Evolutionary conservation across 2,329 filamentous ascomycete species (phyloP), one percentile per base, ranked within the genome.

Genomic region (Penicillium decumbens): DNA sequence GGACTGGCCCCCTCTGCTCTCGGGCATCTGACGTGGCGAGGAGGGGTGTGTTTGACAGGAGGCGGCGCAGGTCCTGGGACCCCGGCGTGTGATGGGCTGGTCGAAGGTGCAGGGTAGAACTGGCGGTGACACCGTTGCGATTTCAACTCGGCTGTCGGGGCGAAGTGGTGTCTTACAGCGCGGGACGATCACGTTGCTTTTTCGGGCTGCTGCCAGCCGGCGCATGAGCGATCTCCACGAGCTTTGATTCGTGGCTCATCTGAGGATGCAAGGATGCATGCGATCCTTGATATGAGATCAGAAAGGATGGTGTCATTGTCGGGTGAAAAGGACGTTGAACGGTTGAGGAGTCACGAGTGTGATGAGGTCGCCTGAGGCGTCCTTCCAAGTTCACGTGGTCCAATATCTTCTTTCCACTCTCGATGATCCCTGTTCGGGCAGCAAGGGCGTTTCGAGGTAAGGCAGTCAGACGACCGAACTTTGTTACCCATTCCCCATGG

Each of bases 131-230:
- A 28, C 32, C 24, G 44, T 54, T 49, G 30, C 49, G 45, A 54
- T 51, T 51, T 35, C 37, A 44, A 48, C 44, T 48, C 32, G 39
- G 20, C 18, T 33, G 37, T 50, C 52, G 42, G 49, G 45, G 40
- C 15, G 45, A 49, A 51, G 29, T 30, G 24, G 48, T 15, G 28
- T 32, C 42, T 39, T 48, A 50, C 51, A 47, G 54, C 4, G 30
- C 51, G 53, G 51, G 51, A 51, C 40, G 54, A 56, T 56, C 51
- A 47, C 42, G 29, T 49, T 54, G 49, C 43, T 52, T 56, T 52
- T 54, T 46, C 33, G 20, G 20, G 13, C 46, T 52, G 54, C 44
- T 54, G 46, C 46, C 47, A 51, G 35, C 54, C 54, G 54, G 44
- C 45, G 51, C 51, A 54, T 41, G 39, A 50, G 41, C 49, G 47